phyloP scores from a whole-genome alignment of 129 eudicot genomes.

The Chrysanthemum seticuspe region DNA sequence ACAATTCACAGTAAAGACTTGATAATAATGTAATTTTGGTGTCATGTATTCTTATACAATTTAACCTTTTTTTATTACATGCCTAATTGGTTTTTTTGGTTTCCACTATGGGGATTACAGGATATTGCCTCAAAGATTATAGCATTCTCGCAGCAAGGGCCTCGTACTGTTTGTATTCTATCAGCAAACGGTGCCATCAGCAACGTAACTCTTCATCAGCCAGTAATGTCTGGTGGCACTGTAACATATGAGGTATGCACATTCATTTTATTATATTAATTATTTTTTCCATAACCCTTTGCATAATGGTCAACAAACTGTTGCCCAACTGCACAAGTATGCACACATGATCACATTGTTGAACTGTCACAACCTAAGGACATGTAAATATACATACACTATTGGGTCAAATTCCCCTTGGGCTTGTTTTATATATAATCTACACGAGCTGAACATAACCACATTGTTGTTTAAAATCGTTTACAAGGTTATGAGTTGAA shows the following conservation, averaged over 20 bases:
- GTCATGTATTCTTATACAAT: too few relatives aligned
- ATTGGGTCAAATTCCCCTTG: neutral
- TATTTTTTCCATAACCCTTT: too few relatives aligned
- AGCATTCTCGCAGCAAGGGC: slow-evolving; percentile 92
- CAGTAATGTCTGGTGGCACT: too few relatives aligned
- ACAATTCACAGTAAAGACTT: too few relatives aligned
- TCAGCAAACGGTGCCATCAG: slow-evolving; percentile 88
- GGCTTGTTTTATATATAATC: neutral
- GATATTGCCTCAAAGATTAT: slow-evolving; percentile 77
- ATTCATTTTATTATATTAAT: neutral
- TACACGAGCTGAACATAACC: neutral
- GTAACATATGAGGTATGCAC: slow-evolving; percentile 75
- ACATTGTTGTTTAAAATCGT: neutral
- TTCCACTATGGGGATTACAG: slow-evolving; percentile 30
- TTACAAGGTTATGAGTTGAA: neutral
- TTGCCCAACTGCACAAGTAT: too few relatives aligned
- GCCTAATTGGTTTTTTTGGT: slow-evolving; percentile 14
- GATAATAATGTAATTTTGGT: neutral
- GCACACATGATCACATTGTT: too few relatives aligned
- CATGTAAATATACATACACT: too few relatives aligned
- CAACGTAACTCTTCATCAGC: slow-evolving; percentile 71
- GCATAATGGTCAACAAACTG: too few relatives aligned
- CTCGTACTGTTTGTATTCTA: slow-evolving; percentile 85
- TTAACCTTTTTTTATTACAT: too few relatives aligned
- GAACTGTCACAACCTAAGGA: too few relatives aligned